Evolutionary conservation across 179 eudicot species (phyloP), one percentile per base, ranked within the genome.

Genomic region (Silene coronaria): DNA sequence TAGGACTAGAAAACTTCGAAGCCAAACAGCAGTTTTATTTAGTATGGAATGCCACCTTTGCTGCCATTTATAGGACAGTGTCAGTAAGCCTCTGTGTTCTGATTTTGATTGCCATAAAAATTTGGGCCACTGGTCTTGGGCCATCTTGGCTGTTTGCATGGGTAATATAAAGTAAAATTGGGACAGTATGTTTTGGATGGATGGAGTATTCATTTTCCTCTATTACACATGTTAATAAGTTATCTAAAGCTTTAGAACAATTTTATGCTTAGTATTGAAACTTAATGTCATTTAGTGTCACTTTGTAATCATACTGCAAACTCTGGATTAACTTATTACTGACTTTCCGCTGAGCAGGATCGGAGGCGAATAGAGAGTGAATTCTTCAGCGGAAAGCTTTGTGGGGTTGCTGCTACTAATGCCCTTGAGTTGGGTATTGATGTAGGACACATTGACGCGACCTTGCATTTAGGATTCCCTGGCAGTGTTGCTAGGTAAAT

Each of bases 371-470:
- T 95, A 73, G 99, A 95, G 80, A 77, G 87, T 51, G 91, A 87
- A 16, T 83, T 95, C 38, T 95, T 95, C 76, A 79, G 86, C 27
- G 99, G 97, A 61, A 89, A 78, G 68, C 83, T 92, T 76, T 81
- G 88, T 80, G 99, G 99, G 74, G 83, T 95, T 85, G 97, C 97
- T 78, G 95, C 97, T 53, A 95, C 99, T 55, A 95, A 87, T 88
- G 99, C 99, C 72, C 90, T 95, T 71, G 99, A 95, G 83, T 84
- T 95, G 86, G 99, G 99, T n/a, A 92, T 95, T 82, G 99, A 95
- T 85, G 93, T 95, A 79, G 99, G 99, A 27, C 89, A 91, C 74
- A 85, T 95, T 79, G 99, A 95, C 85, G 97, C 81, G 12, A 95
- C 99, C 28, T 86, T 95, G 78, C 99, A 95, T 85, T 87, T 95